Base-by-base conservation (phyloP, 2,329 filamentous ascomycete species). In the Cytospora chrysosperma region DNA sequence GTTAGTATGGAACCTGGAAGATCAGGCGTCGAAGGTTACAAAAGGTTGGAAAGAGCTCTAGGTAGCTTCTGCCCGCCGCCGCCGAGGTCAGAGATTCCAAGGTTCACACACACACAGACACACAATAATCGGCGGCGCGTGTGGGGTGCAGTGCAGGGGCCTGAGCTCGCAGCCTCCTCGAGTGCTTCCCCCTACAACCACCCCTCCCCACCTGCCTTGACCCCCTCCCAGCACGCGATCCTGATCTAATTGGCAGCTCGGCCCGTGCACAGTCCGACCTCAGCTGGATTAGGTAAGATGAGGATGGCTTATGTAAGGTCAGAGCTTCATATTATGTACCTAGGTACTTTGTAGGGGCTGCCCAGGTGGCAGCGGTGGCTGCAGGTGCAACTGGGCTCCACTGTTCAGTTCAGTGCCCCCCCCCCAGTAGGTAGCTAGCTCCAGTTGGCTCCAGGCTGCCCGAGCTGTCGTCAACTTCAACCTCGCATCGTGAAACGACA, bases 381-480 rank as follows among this genome's bases (percentile, higher is more conserved):
- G 21, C 40, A 40, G 26, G 24, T 28, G 52, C 40, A 19, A 27
- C 9, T 19, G n/a, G 17, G 55, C 26, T 28, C 30, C 55, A 26
- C 37, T 21, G 40, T 15, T 10, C 13, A 19, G 24, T 52, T n/a
- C n/a, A n/a, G 26, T 8, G n/a, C 19, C 7, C 50, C 6, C 27
- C 24, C 51, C n/a, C n/a, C n/a, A n/a, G n/a, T n/a, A n/a, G 19
- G 28, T 55, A 26, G 43, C 26, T 55, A 26, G 43, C 26, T 24
- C 19, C 47, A 50, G 47, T 50, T 30, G 50, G 30, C 59, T 57
- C 68, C 65, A 72, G 70, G 70, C 70, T 71, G 69, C 70, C 69
- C 68, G 64, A 64, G 69, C 69, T 70, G 70, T 71, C 70, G 70
- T 72, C 70, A 72, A 72, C 70, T 56, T 56, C 59, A 57, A 55